Evolutionary conservation across 345 rosid species (phyloP).

Genomic region (Clarkia xantiana): DNA sequence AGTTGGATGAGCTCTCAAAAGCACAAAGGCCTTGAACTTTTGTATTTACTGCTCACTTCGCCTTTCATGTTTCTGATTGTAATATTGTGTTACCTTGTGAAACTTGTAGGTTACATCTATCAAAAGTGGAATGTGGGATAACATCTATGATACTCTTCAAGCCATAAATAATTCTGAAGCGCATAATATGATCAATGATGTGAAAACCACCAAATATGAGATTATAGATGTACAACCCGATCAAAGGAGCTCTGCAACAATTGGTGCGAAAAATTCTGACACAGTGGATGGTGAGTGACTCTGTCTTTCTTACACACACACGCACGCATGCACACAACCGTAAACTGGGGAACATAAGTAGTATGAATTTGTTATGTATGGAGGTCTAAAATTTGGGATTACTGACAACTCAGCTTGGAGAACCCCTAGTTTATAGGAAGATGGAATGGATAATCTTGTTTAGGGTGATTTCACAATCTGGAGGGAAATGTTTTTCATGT

Average conservation of each 20-base stretch:
- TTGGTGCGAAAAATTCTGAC: constrained; percentile 4
- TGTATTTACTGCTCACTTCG: no score
- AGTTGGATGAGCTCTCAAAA: no score
- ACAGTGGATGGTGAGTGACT: constrained; percentile 11
- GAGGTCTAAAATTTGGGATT: no score
- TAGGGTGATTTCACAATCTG: no score
- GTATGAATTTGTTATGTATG: no score
- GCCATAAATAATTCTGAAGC: constrained; percentile 13
- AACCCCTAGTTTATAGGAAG: no score
- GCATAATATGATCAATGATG: constrained; percentile 5
- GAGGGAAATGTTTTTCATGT: no score
- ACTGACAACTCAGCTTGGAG: no score
- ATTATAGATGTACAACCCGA: constrained; percentile 22
- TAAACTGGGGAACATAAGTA: not conserved
- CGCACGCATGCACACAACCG: no score
- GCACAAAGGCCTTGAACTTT: no score
- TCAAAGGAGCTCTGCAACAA: constrained; percentile 8
- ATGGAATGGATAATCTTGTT: no score
- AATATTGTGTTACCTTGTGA: constrained; percentile 12
- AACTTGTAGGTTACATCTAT: constrained; percentile 58
- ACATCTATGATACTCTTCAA: constrained; percentile 55
- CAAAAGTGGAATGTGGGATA: constrained; percentile 73
- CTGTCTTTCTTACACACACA: not conserved
- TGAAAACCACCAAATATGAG: constrained; percentile 11
- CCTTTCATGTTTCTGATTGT: constrained; percentile 2